Conservation (phyloP, 345 rosid genomes). For the Schrenkiella parvula region DNA sequence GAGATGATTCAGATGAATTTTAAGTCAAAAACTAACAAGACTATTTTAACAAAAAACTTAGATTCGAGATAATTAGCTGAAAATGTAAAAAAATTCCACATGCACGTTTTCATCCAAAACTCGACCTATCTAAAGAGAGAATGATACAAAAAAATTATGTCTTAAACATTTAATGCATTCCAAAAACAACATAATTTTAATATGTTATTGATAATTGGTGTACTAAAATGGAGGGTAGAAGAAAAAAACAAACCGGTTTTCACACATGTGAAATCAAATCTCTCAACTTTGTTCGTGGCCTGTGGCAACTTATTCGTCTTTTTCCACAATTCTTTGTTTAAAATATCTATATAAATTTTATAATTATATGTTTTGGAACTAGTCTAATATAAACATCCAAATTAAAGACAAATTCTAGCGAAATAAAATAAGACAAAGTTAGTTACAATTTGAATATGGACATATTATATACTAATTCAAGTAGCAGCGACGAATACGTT, state of each 20-base stretch:
- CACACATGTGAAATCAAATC: not conserved
- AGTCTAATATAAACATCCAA: conserved; percentile 16
- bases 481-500: conserved; percentile 18
- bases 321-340: not conserved
- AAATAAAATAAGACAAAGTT: not conserved
- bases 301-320: conserved; percentile 5
- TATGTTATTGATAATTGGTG: not conserved
- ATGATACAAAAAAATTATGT: not conserved
- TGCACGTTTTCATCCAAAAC: not conserved
- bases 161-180: not conserved
- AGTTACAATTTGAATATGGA: not conserved
- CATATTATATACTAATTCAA: conserved; percentile 18
- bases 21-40: not conserved
- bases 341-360: not conserved
- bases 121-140: not conserved
- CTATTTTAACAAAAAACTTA: no score
- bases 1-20: not conserved
- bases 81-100: not conserved
- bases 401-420: not conserved
- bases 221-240: not conserved
- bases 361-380: conserved; percentile 4
- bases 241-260: not conserved
- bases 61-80: not conserved
- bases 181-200: not conserved
- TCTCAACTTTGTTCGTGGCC: not conserved